These are phyloP conservation scores for Marchantia polymorpha DNA, from an alignment of 225 moss, liverwort and hornwort genomes.

Conservation along the genomic window DNA sequence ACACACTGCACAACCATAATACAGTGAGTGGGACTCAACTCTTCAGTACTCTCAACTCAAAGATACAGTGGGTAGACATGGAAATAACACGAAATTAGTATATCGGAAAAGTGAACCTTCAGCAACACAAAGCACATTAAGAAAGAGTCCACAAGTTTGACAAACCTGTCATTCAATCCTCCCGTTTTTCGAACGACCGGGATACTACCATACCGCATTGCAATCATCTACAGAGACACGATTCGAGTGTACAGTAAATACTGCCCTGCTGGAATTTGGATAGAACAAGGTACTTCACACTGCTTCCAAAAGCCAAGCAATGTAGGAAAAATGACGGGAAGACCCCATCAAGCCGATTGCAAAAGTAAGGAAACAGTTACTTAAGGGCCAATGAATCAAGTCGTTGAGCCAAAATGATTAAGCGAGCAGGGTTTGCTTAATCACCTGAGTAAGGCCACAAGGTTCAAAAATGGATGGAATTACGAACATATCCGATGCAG, in stretches of 20 bases:
- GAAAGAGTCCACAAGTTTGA: background rate
- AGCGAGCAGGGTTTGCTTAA: background rate
- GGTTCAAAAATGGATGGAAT: slow-evolving; percentile 97
- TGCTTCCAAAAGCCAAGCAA: too few relatives aligned
- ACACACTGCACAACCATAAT: slow-evolving; percentile 60
- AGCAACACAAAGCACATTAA: too few relatives aligned
- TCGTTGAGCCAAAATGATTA: background rate
- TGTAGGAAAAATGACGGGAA: too few relatives aligned
- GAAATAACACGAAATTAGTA: background rate
- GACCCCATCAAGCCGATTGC: too few relatives aligned
- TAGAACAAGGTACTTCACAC: background rate
- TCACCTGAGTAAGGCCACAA: slow-evolving; percentile 94
- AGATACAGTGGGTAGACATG: background rate
- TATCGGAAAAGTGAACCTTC: background rate
- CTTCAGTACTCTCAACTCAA: background rate
- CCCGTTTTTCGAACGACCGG: slow-evolving; percentile 91
- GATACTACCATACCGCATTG: slow-evolving; percentile 93
- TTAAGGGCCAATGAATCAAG: background rate
- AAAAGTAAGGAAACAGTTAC: background rate
- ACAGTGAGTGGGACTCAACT: background rate
- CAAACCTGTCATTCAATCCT: slow-evolving; percentile 89
- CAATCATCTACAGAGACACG: slow-evolving; percentile 65
- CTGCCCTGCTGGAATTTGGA: background rate
- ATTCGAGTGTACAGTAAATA: background rate
- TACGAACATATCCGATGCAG: slow-evolving; percentile 86